Evolutionary conservation across 2,329 filamentous ascomycete genomes (phyloP).

Genomic region (Paraphoma chrysanthemicola): DNA sequence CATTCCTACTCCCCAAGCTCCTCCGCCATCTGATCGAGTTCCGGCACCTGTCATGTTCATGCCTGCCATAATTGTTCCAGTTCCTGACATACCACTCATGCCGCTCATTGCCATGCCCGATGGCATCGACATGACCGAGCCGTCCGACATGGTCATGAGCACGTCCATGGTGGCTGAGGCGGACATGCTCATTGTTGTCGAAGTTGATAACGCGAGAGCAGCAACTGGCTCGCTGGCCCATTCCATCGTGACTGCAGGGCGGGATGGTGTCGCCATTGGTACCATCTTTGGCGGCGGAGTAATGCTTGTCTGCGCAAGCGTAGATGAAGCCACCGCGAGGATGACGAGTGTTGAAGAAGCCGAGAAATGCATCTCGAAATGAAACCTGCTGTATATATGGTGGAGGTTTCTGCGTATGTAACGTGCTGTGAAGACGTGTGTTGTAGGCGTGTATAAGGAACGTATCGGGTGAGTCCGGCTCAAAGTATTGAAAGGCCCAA

Average conservation of each 20-base stretch:
- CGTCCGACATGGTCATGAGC: slow-evolving; percentile 45
- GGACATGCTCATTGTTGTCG: not conserved
- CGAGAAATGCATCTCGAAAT: slow-evolving; percentile 9
- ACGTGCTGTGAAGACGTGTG: not conserved
- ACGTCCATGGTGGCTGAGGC: slow-evolving; percentile 14
- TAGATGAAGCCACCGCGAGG: slow-evolving; percentile 11
- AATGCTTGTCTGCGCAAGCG: slow-evolving; percentile 11
- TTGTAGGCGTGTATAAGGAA: slow-evolving; percentile 1
- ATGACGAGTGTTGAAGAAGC: slow-evolving; percentile 8
- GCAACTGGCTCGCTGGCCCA: slow-evolving; percentile 12
- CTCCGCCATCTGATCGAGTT: slow-evolving; percentile 8
- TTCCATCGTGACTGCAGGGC: slow-evolving; percentile 23
- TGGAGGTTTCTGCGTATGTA: not conserved
- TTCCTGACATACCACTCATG: slow-evolving; percentile 7
- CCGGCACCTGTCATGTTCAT: slow-evolving; percentile 22
- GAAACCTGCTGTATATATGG: not conserved
- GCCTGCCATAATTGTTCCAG: slow-evolving; percentile 32
- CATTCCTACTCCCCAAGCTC: slow-evolving; percentile 13
- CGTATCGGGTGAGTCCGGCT: slow-evolving; percentile 25
- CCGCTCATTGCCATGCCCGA: slow-evolving; percentile 20
- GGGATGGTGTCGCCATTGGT: slow-evolving; percentile 13
- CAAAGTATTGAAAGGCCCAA: slow-evolving; percentile 6
- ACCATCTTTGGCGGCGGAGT: slow-evolving; percentile 11
- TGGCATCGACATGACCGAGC: slow-evolving; percentile 26
- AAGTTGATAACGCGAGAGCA: slow-evolving; percentile 18